Percentiles rank a stretch among this genome's conserved stretches.
Evolutionary conservation across 345 rosid species (phyloP).

Genomic region (Murraya paniculata): DNA sequence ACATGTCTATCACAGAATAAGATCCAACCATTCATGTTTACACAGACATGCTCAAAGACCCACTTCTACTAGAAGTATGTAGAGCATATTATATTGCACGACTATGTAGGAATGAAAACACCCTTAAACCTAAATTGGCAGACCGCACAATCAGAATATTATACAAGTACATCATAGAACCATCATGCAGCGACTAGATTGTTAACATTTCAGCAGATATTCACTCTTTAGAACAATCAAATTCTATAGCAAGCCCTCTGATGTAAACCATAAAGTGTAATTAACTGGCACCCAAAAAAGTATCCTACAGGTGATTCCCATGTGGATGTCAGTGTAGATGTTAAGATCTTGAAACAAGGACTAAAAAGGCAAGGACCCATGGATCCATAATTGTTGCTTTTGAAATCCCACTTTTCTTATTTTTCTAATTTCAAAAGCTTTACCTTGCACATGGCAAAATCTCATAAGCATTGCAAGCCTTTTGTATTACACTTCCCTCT

Average conservation of each 20-base stretch:
- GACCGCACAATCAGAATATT: neutral
- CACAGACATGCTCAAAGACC: neutral
- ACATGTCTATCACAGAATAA: neutral
- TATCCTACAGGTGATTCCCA: neutral
- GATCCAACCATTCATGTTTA: neutral
- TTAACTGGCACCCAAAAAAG: neutral
- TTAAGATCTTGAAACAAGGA: neutral
- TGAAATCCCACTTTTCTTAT: neutral
- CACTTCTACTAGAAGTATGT: neutral
- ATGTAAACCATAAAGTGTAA: neutral
- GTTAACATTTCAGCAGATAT: neutral
- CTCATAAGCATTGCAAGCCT: constrained; percentile 6
- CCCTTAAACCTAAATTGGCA: neutral
- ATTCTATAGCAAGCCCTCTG: neutral
- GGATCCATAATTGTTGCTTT: constrained; percentile 14
- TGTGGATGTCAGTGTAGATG: neutral
- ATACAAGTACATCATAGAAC: neutral
- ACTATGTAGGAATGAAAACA: neutral
- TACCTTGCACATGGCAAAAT: constrained; percentile 14
- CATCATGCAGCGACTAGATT: neutral
- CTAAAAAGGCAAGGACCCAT: constrained; percentile 6
- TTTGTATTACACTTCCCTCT: neutral
- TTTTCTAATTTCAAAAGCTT: neutral
- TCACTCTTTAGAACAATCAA: neutral
- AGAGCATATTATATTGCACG: neutral